These are phyloP conservation scores for Sisymbrium irio DNA, from an alignment of 345 rosid genomes.

Conservation along the genomic window DNA sequence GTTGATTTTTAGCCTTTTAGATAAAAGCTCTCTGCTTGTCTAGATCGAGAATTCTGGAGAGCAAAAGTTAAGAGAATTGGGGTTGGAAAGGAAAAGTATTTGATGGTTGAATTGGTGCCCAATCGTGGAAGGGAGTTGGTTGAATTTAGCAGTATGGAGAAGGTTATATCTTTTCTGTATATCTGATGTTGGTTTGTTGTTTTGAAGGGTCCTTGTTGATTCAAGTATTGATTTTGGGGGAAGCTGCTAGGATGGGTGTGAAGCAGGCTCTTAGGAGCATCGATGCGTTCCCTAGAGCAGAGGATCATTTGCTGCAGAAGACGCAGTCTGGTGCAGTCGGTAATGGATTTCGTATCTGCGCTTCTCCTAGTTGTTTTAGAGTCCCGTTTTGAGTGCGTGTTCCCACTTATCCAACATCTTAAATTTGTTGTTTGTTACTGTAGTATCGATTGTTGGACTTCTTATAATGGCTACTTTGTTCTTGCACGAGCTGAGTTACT, in stretches of 20 bases:
- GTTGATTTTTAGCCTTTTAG: conserved; percentile 17
- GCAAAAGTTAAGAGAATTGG: neutral
- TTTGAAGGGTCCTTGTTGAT: neutral
- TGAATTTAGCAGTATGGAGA: conserved; percentile 5
- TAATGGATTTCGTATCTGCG: no score
- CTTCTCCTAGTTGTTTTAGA: neutral
- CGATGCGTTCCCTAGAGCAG: conserved; percentile 97
- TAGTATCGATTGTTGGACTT: conserved; percentile 85
- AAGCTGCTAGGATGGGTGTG: conserved; percentile 56
- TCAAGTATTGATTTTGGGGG: neutral
- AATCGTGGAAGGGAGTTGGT: neutral
- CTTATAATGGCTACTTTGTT: conserved; percentile 81
- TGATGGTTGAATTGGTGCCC: neutral
- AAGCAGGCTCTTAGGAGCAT: conserved; percentile 80
- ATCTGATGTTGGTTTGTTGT: neutral
- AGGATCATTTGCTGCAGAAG: conserved; percentile 89
- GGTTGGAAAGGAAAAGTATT: neutral
- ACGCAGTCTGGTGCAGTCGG: conserved; percentile 97
- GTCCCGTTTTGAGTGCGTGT: neutral
- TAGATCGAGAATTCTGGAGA: neutral
- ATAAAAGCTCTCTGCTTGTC: conserved; percentile 17
- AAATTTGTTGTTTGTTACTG: conserved; percentile 19
- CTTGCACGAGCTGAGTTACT: conserved; percentile 86
- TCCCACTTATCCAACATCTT: neutral
- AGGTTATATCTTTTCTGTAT: neutral